Evolutionary conservation across 2,329 filamentous ascomycete species (phyloP).

Genomic region (Xylaria multiplex): DNA sequence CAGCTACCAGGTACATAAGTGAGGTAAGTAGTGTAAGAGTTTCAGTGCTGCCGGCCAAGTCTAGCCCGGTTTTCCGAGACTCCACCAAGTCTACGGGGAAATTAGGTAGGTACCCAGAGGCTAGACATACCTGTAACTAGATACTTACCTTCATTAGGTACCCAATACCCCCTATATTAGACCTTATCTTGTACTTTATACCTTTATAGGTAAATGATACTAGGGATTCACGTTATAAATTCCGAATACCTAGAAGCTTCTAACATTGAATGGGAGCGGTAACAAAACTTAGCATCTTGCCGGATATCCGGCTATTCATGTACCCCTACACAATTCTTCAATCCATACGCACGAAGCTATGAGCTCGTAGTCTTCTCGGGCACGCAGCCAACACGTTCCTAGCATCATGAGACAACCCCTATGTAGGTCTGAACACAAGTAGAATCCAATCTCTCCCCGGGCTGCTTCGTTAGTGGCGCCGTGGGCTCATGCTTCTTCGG

Average conservation of each 20-base stretch:
- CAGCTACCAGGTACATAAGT: not conserved
- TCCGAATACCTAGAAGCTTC: too few species aligned
- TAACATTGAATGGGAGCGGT: too few species aligned
- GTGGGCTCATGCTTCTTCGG: constrained; percentile 42
- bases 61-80: not conserved
- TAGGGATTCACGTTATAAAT: too few species aligned
- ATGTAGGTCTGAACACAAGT: not conserved
- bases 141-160: too few species aligned
- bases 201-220: too few species aligned
- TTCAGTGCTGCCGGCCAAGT: not conserved
- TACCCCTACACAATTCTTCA: too few species aligned
- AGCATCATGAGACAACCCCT: too few species aligned
- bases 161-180: too few species aligned
- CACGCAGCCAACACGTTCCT: not conserved
- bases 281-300: not conserved
- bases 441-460: constrained; percentile 29
- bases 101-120: not conserved
- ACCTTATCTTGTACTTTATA: too few species aligned
- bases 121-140: too few species aligned
- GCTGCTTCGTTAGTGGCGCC: constrained; percentile 35
- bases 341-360: not conserved
- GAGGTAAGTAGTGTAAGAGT: not conserved
- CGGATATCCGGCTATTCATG: not conserved
- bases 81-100: constrained; percentile 15
- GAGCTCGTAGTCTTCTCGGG: not conserved